Conservation (phyloP, 441 rosid genomes). For the Pelargonium australe region DNA sequence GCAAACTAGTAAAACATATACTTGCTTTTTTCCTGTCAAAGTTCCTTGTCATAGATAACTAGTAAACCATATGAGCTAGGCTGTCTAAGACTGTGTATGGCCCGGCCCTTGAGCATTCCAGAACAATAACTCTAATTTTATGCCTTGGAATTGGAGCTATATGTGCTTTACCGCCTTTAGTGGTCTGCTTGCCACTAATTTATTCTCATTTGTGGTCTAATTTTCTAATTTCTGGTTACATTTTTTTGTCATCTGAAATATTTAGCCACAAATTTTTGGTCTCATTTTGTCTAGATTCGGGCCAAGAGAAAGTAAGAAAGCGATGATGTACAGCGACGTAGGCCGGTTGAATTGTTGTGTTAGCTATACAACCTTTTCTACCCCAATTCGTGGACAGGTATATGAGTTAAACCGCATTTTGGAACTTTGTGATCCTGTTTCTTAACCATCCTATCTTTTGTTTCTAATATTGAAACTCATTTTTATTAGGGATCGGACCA, state of each 20-base stretch:
- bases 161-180: neutral
- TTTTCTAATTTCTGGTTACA: neutral
- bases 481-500: slow-evolving; percentile 60
- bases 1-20: neutral
- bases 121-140: too few relatives aligned
- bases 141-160: neutral
- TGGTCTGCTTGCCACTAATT: neutral
- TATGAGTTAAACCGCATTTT: neutral
- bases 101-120: too few relatives aligned
- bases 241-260: neutral
- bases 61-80: too few relatives aligned
- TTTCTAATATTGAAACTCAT: slow-evolving; percentile 18
- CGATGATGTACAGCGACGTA: slow-evolving; percentile 74
- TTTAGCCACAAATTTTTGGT: neutral
- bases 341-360: slow-evolving; percentile 82
- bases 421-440: slow-evolving; percentile 13
- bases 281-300: slow-evolving; percentile 54
- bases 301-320: slow-evolving; percentile 95
- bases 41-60: too few relatives aligned
- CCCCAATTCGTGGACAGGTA: slow-evolving; percentile 69
- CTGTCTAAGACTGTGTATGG: too few relatives aligned
- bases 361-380: slow-evolving; percentile 73
- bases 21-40: neutral
- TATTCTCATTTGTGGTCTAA: neutral
- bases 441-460: slow-evolving; percentile 12